phyloP scores from a whole-genome alignment of 768 basidiomycete species.

The Tricholoma matsutake region DNA sequence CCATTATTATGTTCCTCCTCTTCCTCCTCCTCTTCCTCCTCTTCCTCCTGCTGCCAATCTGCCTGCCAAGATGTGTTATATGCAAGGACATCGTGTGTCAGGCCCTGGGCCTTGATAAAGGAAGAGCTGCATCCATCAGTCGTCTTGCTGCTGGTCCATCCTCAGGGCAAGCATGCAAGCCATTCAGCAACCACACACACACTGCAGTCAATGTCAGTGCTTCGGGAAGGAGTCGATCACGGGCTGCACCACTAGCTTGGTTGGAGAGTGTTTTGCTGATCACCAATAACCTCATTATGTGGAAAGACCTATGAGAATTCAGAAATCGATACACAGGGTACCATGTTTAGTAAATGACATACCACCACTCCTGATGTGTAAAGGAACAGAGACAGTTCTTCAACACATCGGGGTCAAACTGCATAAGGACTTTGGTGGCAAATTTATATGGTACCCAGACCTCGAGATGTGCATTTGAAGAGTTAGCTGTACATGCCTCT shows the following conservation, averaged over 20 bases:
- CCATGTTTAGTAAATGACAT: neutral
- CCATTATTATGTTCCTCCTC: slow-evolving; percentile 3
- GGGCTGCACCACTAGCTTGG: neutral
- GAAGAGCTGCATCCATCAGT: slow-evolving; percentile 13
- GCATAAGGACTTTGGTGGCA: neutral
- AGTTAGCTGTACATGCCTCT: neutral
- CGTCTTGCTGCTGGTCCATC: slow-evolving; percentile 7
- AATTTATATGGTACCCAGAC: slow-evolving; percentile 4
- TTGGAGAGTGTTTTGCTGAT: neutral
- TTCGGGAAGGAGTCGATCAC: neutral
- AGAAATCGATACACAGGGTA: neutral
- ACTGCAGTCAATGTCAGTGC: slow-evolving; percentile 11
- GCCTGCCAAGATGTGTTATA: slow-evolving; percentile 1
- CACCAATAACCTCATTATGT: neutral
- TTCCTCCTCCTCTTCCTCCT: slow-evolving; percentile 6
- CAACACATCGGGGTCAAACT: neutral
- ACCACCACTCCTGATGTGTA: slow-evolving; percentile 9
- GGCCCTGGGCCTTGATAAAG: slow-evolving; percentile 1
- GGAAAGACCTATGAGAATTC: slow-evolving; percentile 5
- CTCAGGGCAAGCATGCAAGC: slow-evolving; percentile 17
- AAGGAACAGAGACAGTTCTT: slow-evolving; percentile 4
- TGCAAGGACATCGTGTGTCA: neutral
- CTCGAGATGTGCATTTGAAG: slow-evolving; percentile 13
- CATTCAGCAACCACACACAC: slow-evolving; percentile 13
- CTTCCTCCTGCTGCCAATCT: neutral